Evolutionary conservation across 257 asterid genomes (phyloP).

Genomic region (Fraxinus quadrangulata): DNA sequence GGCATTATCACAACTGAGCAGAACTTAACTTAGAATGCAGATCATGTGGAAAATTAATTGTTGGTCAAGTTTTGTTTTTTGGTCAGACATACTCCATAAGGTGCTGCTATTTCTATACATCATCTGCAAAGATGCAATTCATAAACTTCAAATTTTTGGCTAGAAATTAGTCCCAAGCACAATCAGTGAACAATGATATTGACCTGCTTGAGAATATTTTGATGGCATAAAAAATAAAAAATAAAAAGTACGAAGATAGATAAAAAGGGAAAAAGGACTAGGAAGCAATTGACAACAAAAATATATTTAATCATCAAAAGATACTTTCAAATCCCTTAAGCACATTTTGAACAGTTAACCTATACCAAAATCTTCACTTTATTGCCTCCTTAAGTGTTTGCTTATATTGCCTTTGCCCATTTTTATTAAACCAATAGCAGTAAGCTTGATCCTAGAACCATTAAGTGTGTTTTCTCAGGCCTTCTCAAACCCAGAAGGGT

Average conservation of each 20-base stretch:
- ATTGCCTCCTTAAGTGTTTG: background rate
- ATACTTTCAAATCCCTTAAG: no score
- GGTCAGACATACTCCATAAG: background rate
- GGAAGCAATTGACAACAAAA: background rate
- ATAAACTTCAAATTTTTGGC: background rate
- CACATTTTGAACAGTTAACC: no score
- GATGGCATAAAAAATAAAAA: background rate
- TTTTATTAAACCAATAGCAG: background rate
- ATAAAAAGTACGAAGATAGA: background rate
- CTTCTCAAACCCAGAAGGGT: background rate
- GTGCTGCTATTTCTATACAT: background rate
- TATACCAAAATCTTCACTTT: no score
- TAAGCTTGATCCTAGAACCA: background rate
- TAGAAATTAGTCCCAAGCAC: background rate
- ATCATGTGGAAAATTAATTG: background rate
- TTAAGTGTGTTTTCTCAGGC: background rate
- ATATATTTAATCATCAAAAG: no score
- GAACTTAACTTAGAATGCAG: background rate
- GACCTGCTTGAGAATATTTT: background rate
- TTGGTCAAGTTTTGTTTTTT: background rate
- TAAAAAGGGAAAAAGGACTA: background rate
- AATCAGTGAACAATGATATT: background rate
- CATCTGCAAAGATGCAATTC: slow-evolving; percentile 3
- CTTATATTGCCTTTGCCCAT: background rate
- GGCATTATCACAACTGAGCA: background rate